phyloP scores from a whole-genome alignment of 371 early-diverging fungal genomes.

The Saksenaea vasiformis region DNA sequence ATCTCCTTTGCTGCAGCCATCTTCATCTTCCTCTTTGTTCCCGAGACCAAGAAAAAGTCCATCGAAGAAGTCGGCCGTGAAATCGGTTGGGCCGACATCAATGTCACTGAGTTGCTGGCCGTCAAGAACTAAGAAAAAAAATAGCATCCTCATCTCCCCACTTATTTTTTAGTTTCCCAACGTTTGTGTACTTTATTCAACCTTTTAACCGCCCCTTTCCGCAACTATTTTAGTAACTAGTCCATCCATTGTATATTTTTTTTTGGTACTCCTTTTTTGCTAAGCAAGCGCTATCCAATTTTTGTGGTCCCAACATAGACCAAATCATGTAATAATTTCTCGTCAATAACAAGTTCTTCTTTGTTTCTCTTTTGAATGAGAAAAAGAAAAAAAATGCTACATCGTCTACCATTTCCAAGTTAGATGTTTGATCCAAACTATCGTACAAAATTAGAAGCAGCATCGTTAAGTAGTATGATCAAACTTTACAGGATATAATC shows the following conservation, averaged over 20 bases:
- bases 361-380: neutral
- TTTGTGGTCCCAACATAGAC: neutral
- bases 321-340: neutral
- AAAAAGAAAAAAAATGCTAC: too few species aligned
- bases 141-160: neutral
- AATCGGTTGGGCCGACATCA: constrained; percentile 43
- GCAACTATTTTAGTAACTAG: neutral
- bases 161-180: neutral
- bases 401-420: too few species aligned
- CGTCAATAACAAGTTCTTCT: neutral
- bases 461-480: too few species aligned
- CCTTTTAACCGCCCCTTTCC: neutral
- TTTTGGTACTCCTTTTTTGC: neutral
- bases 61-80: constrained; percentile 65
- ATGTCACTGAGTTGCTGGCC: constrained; percentile 13
- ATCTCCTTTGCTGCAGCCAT: constrained; percentile 21
- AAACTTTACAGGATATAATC: too few species aligned
- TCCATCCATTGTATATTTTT: neutral
- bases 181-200: neutral
- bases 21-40: constrained; percentile 53
- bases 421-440: too few species aligned
- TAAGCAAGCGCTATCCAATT: neutral
- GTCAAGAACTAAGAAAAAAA: constrained; percentile 17
- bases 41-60: constrained; percentile 78
- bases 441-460: too few species aligned